Base-by-base conservation (phyloP, 176 grass and related monocot genomes). In the Cenchrus fungigraminus region DNA sequence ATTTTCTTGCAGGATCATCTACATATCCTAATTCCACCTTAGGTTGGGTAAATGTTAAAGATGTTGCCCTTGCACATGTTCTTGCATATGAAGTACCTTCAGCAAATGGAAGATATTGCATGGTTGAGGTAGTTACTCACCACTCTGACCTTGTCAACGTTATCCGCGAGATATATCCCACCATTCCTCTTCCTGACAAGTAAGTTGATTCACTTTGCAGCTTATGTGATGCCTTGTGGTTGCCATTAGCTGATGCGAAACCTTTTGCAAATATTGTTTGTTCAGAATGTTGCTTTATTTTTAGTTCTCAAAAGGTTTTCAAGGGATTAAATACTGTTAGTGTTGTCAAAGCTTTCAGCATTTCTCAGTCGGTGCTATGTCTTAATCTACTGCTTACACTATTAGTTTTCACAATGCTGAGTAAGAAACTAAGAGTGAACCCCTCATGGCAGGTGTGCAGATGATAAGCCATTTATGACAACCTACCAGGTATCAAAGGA, bases 401-500 rank as follows among this genome's bases (percentile, higher is more conserved):
- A 28, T 28, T 51, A 31, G 11, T 69, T 82, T 51, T 6, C 15
- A 68, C 8, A 76, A 42, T 52, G 12, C 2, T 54, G 52, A 75
- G 62, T 76, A 29, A 49, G 16, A 44, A 34, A 42, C 16, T 51
- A 55, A 80, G 29, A 8, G 16, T 68, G 19, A 10, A 12, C 40
- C 76, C 72, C 20, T 61, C 69, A 63, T 14, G 61, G 42, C 79
- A 92, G 93, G 88, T 89, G 83, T 40, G 86, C 57, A 56, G 88
- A 95, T 87, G 88, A 90, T 37, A 82, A 88, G 44, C 90, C 93
- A 45, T 84, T 78, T 68, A 56, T 64, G 0, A 65, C 90, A 70
- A 81, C 71, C 3, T 92, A 90, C 71, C 75, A 90, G 58, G 90
- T 90, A 37, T 95, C 90, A 5, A 90, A 54, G 90, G 88, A 95